phyloP scores from a whole-genome alignment of 176 grass and related monocot species.

The Musa troglodytarum region DNA sequence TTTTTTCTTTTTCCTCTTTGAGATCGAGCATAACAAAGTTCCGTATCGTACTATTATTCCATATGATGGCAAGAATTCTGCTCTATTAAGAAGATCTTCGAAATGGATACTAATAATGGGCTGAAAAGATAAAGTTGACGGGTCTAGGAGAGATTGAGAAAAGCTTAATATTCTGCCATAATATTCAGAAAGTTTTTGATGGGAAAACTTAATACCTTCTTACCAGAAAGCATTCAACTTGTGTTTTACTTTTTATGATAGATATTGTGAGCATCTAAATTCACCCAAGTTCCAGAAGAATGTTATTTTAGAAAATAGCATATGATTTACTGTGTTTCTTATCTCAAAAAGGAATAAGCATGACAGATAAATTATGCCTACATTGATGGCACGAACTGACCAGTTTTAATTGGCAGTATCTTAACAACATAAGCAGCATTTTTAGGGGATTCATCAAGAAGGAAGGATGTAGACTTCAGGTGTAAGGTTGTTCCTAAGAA shows the following conservation, averaged over 20 bases:
- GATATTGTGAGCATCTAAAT: background rate
- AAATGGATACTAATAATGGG: background rate
- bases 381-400: too few relatives aligned
- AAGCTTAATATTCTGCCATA: too few relatives aligned
- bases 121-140: too few relatives aligned
- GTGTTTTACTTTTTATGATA: background rate
- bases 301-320: background rate
- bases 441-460: background rate
- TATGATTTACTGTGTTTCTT: too few relatives aligned
- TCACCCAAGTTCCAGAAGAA: background rate
- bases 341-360: too few relatives aligned
- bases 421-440: too few relatives aligned
- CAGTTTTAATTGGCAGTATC: too few relatives aligned
- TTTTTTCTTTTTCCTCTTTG: background rate
- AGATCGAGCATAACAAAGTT: background rate
- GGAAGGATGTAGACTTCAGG: background rate
- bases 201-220: too few relatives aligned
- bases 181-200: background rate
- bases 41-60: background rate
- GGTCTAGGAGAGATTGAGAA: too few relatives aligned
- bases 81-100: background rate
- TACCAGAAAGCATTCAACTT: too few relatives aligned
- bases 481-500: background rate
- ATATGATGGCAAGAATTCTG: background rate
- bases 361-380: too few relatives aligned